Conservation (phyloP, 2,329 filamentous ascomycete genomes). For the Sporothrix dimorphospora region DNA sequence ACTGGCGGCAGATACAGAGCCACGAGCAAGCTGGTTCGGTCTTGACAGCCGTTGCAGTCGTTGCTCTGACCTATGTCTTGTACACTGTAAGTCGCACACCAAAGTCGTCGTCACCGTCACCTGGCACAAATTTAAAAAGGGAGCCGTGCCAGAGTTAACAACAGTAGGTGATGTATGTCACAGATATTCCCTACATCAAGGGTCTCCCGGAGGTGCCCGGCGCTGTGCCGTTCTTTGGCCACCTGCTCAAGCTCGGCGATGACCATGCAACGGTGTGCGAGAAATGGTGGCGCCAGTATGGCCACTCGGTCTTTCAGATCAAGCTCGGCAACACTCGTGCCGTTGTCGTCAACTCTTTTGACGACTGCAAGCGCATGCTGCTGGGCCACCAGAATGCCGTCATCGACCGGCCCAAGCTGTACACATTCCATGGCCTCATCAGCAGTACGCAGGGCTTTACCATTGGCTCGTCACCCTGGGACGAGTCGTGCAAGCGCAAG, state of each 20-base stretch:
- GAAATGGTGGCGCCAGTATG: conserved; percentile 63
- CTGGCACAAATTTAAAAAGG: neutral
- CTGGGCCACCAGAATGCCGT: conserved; percentile 77
- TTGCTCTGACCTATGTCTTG: conserved; percentile 26
- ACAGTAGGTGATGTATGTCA: conserved; percentile 44
- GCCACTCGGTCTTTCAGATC: conserved; percentile 64
- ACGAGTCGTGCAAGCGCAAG: conserved; percentile 76
- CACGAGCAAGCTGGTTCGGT: conserved; percentile 31
- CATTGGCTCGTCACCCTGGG: conserved; percentile 82
- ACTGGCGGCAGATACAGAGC: conserved; percentile 28
- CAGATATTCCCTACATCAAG: conserved; percentile 64
- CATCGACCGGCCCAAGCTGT: conserved; percentile 76
- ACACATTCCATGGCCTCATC: conserved; percentile 81
- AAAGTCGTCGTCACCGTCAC: neutral
- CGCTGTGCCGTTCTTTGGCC: conserved; percentile 62
- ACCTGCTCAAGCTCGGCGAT: conserved; percentile 62
- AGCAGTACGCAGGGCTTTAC: conserved; percentile 79
- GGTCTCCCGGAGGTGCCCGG: conserved; percentile 64
- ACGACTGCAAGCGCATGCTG: conserved; percentile 74
- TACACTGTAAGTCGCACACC: conserved; percentile 24
- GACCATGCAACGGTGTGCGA: conserved; percentile 59
- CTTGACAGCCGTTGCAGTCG: conserved; percentile 25
- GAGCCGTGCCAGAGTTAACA: neutral
- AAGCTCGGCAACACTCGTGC: conserved; percentile 72
- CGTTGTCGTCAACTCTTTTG: conserved; percentile 78